These are phyloP conservation scores for Jamesozyma jinghongensis DNA, from an alignment of 805 yeast species.

Conservation along the genomic window DNA sequence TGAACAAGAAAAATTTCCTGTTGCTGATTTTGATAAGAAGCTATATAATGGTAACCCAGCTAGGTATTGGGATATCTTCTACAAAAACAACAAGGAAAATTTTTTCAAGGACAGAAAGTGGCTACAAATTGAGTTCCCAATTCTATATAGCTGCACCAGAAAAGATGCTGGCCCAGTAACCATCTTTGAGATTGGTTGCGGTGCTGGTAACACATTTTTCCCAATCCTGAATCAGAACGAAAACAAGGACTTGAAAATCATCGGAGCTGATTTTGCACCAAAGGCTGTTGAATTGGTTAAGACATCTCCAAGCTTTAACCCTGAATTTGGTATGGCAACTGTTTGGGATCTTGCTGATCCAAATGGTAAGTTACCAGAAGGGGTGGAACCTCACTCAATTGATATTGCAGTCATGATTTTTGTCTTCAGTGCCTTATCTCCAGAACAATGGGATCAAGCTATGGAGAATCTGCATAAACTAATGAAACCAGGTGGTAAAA, in stretches of 20 bases:
- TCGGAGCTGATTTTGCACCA: constrained; percentile 84
- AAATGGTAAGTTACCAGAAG: constrained; percentile 69
- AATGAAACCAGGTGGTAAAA: constrained; percentile 87
- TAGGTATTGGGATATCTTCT: constrained; percentile 90
- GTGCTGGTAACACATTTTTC: constrained; percentile 94
- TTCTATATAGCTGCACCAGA: constrained; percentile 67
- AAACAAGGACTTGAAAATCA: constrained; percentile 62
- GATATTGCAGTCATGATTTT: constrained; percentile 94
- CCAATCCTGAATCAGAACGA: constrained; percentile 79
- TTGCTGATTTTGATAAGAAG: constrained; percentile 74
- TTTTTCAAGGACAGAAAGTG: constrained; percentile 95
- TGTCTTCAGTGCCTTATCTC: constrained; percentile 86
- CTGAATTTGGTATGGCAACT: constrained; percentile 61
- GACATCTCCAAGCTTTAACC: constrained; percentile 49
- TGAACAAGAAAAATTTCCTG: constrained; percentile 74
- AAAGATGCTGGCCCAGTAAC: constrained; percentile 60
- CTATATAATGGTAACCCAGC: constrained; percentile 80
- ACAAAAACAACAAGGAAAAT: constrained; percentile 81
- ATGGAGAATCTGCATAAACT: constrained; percentile 57
- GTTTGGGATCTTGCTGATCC: constrained; percentile 94
- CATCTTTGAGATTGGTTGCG: constrained; percentile 92
- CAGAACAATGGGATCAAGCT: constrained; percentile 84
- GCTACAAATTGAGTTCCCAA: constrained; percentile 91
- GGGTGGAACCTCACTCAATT: constrained; percentile 68
- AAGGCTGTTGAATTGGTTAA: constrained; percentile 84